Evolutionary conservation across 129 eudicot species (phyloP).

Genomic region (Chrysanthemum makinoi): DNA sequence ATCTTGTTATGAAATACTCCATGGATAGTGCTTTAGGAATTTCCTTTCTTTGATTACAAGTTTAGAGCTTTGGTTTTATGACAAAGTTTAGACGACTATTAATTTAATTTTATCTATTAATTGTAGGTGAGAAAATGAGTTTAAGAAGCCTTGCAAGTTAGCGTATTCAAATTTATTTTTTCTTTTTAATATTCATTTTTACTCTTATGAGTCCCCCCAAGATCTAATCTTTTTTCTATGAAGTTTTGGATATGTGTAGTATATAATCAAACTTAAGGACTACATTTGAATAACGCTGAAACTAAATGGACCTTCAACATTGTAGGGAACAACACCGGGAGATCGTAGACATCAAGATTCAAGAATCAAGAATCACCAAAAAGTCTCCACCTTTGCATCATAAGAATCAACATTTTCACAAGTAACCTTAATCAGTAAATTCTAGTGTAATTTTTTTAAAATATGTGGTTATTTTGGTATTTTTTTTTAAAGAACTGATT

Average conservation of each 20-base stretch:
- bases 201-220: too few species aligned
- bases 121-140: slow-evolving; percentile 13
- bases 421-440: too few species aligned
- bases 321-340: slow-evolving; percentile 19
- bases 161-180: neutral
- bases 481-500: too few species aligned
- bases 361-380: slow-evolving; percentile 27
- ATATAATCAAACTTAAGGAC: neutral
- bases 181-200: too few species aligned
- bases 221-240: too few species aligned
- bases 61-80: slow-evolving; percentile 25
- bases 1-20: slow-evolving; percentile 18
- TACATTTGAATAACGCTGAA: slow-evolving; percentile 1
- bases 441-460: too few species aligned
- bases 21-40: slow-evolving; percentile 4
- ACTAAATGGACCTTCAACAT: slow-evolving; percentile 14
- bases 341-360: neutral
- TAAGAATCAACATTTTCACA: too few species aligned
- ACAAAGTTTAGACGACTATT: neutral
- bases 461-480: too few species aligned
- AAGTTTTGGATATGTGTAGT: neutral
- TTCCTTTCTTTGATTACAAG: slow-evolving; percentile 21
- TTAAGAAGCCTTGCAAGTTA: slow-evolving; percentile 16
- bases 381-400: slow-evolving; percentile 31
- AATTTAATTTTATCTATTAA: neutral